Base-by-base conservation (phyloP, 768 basidiomycete genomes). In the Boletus rubropictus region DNA sequence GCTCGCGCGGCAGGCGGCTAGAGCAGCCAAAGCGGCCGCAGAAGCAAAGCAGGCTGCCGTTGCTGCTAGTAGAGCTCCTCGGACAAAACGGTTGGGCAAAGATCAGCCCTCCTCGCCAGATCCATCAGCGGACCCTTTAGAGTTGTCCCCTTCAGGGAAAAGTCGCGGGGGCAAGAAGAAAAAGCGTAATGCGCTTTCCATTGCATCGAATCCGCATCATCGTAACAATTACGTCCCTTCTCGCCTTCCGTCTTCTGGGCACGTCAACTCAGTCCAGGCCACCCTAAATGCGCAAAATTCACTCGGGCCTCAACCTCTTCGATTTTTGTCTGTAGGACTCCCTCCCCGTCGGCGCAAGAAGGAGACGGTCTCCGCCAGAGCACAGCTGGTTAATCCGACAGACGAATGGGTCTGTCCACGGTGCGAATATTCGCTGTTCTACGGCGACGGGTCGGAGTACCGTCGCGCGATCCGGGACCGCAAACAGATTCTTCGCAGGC, bases 401-500 rank as follows among this genome's bases (percentile, higher is more conserved):
- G 91, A 96, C 20, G 95, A 97, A 64, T 96, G 89, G 85, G 84
- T 97, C 49, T 98, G 95, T 63, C 79, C 86, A 52, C 88, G 86
- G 58, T 98, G 95, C 72, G 95, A 98, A 69, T 94, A 92, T 64
- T 75, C 82, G 48, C 61, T 98, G 47, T 94, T 95, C 65, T 98
- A 86, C 63, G 90, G 91, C n/a, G 84, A 86, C 42, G 86, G 86
- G 33, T 48, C 68, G 44, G 77, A 73, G 45, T 84, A 86, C 63
- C 73, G 78, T 52, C 71, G 75, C 37, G 84, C 82, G 35, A 70
- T 91, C 49, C 70, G 80, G 65, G 81, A 75, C 54, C 69, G 91
- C 51, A 89, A 89, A 72, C 85, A 84, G 75, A 84, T 93, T 39
- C 70, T 93, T 54, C 74, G 72, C 58, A 69, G 86, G 43, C 69